Conservation (phyloP, 768 basidiomycete genomes). For the Collybiopsis luxurians region DNA sequence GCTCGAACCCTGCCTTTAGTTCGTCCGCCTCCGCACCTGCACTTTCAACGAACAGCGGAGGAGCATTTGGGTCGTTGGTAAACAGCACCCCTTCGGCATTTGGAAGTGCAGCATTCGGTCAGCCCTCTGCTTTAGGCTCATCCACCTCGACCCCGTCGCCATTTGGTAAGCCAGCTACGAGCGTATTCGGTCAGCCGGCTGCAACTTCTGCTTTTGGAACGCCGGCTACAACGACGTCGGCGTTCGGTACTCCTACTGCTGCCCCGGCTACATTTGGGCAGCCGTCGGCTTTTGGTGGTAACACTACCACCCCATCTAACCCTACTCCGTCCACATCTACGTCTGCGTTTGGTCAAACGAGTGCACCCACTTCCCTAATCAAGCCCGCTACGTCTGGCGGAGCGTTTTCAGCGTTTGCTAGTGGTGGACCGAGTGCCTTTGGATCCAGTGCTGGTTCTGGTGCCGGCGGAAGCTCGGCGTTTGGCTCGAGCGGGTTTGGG, state of each 20-base stretch:
- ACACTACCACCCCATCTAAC: neutral
- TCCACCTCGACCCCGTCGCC: neutral
- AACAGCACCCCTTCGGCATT: slow-evolving; percentile 14
- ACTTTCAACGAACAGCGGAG: too few relatives aligned
- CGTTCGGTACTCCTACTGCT: slow-evolving; percentile 11
- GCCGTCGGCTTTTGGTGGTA: slow-evolving; percentile 4
- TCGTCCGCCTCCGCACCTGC: slow-evolving; percentile 15
- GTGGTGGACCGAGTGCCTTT: slow-evolving; percentile 5
- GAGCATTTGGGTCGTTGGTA: neutral
- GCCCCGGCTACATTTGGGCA: slow-evolving; percentile 3
- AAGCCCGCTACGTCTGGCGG: slow-evolving; percentile 3
- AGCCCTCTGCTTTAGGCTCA: slow-evolving; percentile 4
- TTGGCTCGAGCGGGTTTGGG: too few relatives aligned
- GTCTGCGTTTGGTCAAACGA: slow-evolving; percentile 12
- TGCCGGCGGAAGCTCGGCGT: too few relatives aligned
- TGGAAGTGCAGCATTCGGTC: slow-evolving; percentile 12
- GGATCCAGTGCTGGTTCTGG: slow-evolving; percentile 12
- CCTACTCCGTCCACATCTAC: slow-evolving; percentile 6
- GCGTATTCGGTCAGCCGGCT: neutral
- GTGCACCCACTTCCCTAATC: slow-evolving; percentile 8
- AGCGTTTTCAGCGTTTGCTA: neutral
- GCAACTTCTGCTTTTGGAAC: neutral
- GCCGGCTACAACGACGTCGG: slow-evolving; percentile 14
- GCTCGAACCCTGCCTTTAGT: slow-evolving; percentile 17
- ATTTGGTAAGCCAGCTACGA: neutral